These are phyloP conservation scores for Suhomyces emberorum DNA, from an alignment of 805 yeast species.

Conservation along the genomic window DNA sequence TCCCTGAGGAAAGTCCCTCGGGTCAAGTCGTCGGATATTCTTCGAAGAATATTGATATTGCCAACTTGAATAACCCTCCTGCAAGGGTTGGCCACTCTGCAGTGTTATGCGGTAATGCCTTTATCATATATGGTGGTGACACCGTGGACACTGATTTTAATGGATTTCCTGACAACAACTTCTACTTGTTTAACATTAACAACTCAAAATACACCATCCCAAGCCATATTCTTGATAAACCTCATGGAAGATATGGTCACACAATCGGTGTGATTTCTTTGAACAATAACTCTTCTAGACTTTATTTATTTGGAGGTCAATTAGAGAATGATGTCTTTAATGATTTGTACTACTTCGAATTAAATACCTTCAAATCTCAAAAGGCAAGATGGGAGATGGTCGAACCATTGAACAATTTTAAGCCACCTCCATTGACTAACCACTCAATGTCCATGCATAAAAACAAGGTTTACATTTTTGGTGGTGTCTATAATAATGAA, in stretches of 20 bases:
- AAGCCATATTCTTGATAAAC: conserved; percentile 52
- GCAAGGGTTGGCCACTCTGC: conserved; percentile 97
- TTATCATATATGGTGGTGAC: conserved; percentile 94
- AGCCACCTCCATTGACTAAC: conserved; percentile 84
- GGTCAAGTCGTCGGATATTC: conserved; percentile 24
- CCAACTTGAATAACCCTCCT: conserved; percentile 79
- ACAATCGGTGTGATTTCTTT: conserved; percentile 70
- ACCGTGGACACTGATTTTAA: conserved; percentile 75
- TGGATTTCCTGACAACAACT: conserved; percentile 82
- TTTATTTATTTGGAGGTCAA: conserved; percentile 94
- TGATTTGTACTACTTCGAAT: conserved; percentile 83
- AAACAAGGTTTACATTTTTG: conserved; percentile 79
- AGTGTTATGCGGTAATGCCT: conserved; percentile 90
- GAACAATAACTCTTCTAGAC: conserved; percentile 42
- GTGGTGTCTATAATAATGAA: conserved; percentile 75
- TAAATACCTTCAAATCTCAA: conserved; percentile 80
- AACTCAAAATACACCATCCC: conserved; percentile 44
- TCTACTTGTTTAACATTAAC: conserved; percentile 73
- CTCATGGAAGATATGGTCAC: conserved; percentile 93
- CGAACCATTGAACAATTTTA: conserved; percentile 44
- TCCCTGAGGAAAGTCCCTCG: conserved; percentile 38
- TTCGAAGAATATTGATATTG: conserved; percentile 39
- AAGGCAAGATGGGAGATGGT: conserved; percentile 81
- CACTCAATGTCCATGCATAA: conserved; percentile 84
- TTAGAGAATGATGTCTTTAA: conserved; percentile 77